A percentile compares a stretch with the other conserved stretches of the same genome.
Evolutionary conservation across 2,329 filamentous ascomycete species (phyloP).

Genomic region (Aspergillus pseudoglaucus): DNA sequence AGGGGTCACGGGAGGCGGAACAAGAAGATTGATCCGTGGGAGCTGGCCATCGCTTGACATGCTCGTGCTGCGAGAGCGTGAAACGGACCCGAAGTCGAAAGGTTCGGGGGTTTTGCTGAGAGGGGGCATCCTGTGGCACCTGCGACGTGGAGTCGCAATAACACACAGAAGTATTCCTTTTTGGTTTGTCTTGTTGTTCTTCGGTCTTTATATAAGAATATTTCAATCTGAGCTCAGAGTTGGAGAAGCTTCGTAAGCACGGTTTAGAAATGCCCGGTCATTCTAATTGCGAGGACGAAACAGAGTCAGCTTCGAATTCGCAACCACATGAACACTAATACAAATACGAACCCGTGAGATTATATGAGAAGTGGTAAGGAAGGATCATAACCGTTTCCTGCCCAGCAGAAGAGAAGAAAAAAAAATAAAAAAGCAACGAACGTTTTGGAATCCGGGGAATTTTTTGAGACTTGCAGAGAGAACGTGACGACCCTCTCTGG

Average conservation of each 20-base stretch:
- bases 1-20: conserved; percentile 67
- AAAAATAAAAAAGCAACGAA: not conserved
- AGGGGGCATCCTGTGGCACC: conserved; percentile 21
- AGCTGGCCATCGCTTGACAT: conserved; percentile 33
- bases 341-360: conserved; percentile 9
- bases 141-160: not conserved
- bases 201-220: not conserved
- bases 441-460: not conserved
- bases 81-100: conserved; percentile 21
- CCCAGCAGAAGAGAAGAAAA: conserved; percentile 2
- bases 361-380: not conserved
- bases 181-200: not conserved
- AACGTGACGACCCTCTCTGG: not conserved
- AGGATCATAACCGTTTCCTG: conserved; percentile 1
- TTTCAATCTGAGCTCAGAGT: not conserved
- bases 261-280: not conserved
- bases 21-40: conserved; percentile 42
- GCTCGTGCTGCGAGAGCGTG: conserved; percentile 35
- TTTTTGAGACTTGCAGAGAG: not conserved
- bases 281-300: conserved; percentile 3
- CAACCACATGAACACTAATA: too few species aligned
- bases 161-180: not conserved
- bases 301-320: not conserved
- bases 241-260: not conserved
- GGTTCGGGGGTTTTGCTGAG: conserved; percentile 22